Evolutionary conservation across 2,329 filamentous ascomycete species (phyloP).

Genomic region (Penicillium capsulatum): DNA sequence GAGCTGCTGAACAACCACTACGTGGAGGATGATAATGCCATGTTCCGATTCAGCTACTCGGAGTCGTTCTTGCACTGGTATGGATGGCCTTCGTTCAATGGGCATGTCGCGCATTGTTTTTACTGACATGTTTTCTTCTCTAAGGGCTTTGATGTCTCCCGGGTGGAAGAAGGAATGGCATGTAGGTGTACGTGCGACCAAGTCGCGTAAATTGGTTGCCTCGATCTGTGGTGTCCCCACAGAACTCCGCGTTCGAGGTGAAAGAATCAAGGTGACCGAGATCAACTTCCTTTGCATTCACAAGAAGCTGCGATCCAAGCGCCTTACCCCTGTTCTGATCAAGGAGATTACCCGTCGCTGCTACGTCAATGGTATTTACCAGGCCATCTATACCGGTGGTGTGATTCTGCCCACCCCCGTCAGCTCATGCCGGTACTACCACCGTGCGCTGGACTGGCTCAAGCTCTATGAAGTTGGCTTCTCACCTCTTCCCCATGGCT

Average conservation of each 20-base stretch:
- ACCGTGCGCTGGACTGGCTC: conserved; percentile 89
- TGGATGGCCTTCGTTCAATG: neutral
- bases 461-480: conserved; percentile 95
- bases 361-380: conserved; percentile 81
- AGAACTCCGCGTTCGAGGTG: conserved; percentile 72
- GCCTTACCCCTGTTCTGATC: conserved; percentile 88
- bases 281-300: conserved; percentile 98
- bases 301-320: conserved; percentile 93
- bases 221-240: conserved; percentile 95
- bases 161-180: conserved; percentile 96
- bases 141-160: conserved; percentile 85
- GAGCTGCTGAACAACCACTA: conserved; percentile 90
- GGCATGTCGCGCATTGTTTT: neutral
- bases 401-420: conserved; percentile 87
- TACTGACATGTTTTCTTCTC: neutral
- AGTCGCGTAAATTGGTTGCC: conserved; percentile 82
- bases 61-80: conserved; percentile 83
- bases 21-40: conserved; percentile 93
- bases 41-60: conserved; percentile 97
- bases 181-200: conserved; percentile 79
- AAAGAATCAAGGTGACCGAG: conserved; percentile 73
- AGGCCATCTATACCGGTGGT: conserved; percentile 93
- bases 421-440: conserved; percentile 91
- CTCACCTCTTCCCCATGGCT: conserved; percentile 76
- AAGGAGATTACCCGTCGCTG: conserved; percentile 94